phyloP scores from a whole-genome alignment of 2,329 filamentous ascomycete species.

The Taxawa tesnikishii region DNA sequence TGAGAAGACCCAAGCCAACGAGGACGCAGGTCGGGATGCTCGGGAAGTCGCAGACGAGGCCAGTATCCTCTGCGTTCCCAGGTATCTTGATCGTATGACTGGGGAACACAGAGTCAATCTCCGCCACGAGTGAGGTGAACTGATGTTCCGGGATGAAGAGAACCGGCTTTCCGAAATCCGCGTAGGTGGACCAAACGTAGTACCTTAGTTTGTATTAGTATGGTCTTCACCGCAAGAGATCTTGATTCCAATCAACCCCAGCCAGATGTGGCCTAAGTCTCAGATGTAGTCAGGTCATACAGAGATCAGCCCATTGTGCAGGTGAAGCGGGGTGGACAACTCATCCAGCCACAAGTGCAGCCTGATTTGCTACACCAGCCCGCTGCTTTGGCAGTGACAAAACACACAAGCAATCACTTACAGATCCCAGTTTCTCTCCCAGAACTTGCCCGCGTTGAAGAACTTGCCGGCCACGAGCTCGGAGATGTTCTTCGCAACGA shows the following conservation, averaged over 20 bases:
- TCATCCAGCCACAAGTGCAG: too few species aligned
- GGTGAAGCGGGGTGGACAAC: too few species aligned
- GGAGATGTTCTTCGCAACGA: conserved; percentile 35
- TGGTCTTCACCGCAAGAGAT: too few species aligned
- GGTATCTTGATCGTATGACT: conserved; percentile 47
- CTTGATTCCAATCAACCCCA: too few species aligned
- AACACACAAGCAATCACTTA: too few species aligned
- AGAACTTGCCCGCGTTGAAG: conserved; percentile 48
- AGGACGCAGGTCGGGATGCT: conserved; percentile 48
- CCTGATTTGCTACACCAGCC: too few species aligned
- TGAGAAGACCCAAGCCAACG: conserved; percentile 51
- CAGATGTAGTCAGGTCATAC: too few species aligned
- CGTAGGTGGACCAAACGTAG: conserved; percentile 13
- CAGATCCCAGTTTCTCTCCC: conserved; percentile 60
- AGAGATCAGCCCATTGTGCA: too few species aligned
- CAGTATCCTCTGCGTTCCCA: conserved; percentile 32
- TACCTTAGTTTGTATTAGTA: conserved; percentile 10
- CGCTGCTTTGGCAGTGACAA: too few species aligned
- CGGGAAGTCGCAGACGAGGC: conserved; percentile 51
- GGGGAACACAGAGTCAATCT: conserved; percentile 49
- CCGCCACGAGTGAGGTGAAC: conserved; percentile 49
- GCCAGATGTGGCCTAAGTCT: too few species aligned
- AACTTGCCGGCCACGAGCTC: conserved; percentile 37
- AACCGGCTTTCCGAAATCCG: conserved; percentile 35
- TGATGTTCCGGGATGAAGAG: conserved; percentile 58